Base-by-base conservation (phyloP, 305 asterid species). In the Ajuga reptans region DNA sequence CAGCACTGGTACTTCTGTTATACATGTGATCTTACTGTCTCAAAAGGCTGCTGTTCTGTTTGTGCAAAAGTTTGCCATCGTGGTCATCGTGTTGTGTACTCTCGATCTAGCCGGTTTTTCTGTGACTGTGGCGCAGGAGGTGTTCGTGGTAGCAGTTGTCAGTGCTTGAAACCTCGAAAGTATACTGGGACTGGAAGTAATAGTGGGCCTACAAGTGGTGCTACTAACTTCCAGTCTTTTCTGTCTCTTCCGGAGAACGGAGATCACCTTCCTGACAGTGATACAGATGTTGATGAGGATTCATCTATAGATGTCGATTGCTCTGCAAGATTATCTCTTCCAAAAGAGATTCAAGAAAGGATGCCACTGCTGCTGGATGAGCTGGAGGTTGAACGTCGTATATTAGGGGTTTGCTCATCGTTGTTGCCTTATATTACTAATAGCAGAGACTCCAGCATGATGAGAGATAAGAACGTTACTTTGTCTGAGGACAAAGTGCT, bases 51-150 rank as follows among this genome's bases (percentile, higher is more conserved):
- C 77, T 94, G 98, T 81, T 94, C 99, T 71, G 93, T 91, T 27
- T 94, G 99, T 64, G 99, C 99, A 69, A 91, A 89, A 82, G 98
- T 94, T 82, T 94, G 99, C 75, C 99, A 94, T 78, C 96, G 98
- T 71, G 98, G 92, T 75, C 99, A 94, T 80, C 98, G 98, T 72
- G 97, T 94, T 77, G 98, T 91, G 49, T 94, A 94, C 84, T 94
- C 99, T 50, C 95, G 99, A 62, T 91, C 99, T 57, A 94, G 99
- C 78, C 92, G 98, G 9, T 94, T 94, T 80, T 94, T 94, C 83
- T 94, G 99, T 55, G 99, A 94, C 68, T 94, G 99, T 79, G 99
- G 99, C 39, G 99, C 98, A 11, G 99, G 99, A 56, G 98, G 99
- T 72, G 98, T 94, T 66, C 86, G 97, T 59, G 99, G 99, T 46